Base-by-base conservation (phyloP, 2,329 filamentous ascomycete genomes). In the Penicillium sp. region DNA sequence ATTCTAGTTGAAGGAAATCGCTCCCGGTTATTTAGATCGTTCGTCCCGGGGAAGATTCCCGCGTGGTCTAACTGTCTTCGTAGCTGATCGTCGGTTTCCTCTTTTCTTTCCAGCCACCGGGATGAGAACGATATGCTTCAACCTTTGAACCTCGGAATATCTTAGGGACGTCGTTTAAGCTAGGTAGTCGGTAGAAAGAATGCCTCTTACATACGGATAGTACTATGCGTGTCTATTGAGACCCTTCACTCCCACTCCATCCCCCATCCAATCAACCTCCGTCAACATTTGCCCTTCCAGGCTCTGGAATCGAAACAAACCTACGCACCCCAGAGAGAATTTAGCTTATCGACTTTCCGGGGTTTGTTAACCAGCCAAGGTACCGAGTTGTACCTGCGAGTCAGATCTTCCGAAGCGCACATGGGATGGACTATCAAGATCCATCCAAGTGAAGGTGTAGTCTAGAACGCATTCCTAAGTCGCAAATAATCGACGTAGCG, bases 301-400 rank as follows among this genome's bases (percentile, higher is more conserved):
- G 19, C 19, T 22, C 19, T 22, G 19, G 19, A 22, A 22, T 22
- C 19, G 19, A 5, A n/a, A 19, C 14, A 14, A n/a, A 37, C n/a
- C n/a, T n/a, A n/a, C 12, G 7, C 28, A 28, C 19, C 34, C 46
- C 46, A 28, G 34, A 16, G 41, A 39, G 46, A 34, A 45, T 45
- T 45, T 10, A 41, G 45, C 34, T 34, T 27, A 28, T 44, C 46
- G 40, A 44, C 38, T 42, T 44, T 33, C 40, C 46, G 12, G n/a
- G 37, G 7, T 25, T 25, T 25, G 22, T 25, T 3, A 34, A 25
- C 16, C 42, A 22, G 38, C 16, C n/a, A n/a, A n/a, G n/a, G n/a
- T n/a, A 13, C 35, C 22, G 25, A 14, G n/a, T 29, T 18, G 11
- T 19, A 6, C 13, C 29, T 39, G 41, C 29, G 3, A 46, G 27